A percentile compares a stretch with the other conserved stretches of the same genome.
phyloP scores from a whole-genome alignment of 768 basidiomycete species.

The Rhizopogon salebrosus region DNA sequence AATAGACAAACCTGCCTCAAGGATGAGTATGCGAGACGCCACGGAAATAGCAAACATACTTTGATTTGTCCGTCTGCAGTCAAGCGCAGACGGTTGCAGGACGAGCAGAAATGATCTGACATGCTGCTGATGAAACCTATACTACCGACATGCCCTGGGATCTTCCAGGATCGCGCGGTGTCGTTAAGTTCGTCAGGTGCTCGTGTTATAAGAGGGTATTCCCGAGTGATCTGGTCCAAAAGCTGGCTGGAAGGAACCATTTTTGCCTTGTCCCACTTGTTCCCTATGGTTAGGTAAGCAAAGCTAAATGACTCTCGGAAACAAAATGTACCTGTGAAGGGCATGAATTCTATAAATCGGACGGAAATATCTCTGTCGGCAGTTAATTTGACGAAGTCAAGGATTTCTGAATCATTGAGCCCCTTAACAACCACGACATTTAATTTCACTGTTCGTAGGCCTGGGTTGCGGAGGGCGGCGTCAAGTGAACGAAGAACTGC shows the following conservation, averaged over 20 bases:
- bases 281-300: slow-evolving; percentile 44
- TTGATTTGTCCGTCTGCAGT: slow-evolving; percentile 93
- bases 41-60: slow-evolving; percentile 30
- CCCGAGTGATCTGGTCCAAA: slow-evolving; percentile 41
- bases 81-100: slow-evolving; percentile 78
- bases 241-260: slow-evolving; percentile 75
- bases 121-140: slow-evolving; percentile 91
- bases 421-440: slow-evolving; percentile 82
- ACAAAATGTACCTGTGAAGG: slow-evolving; percentile 64
- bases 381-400: slow-evolving; percentile 76
- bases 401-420: slow-evolving; percentile 75
- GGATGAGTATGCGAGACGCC: neutral
- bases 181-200: slow-evolving; percentile 67
- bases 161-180: slow-evolving; percentile 75
- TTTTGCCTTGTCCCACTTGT: slow-evolving; percentile 78
- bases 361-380: slow-evolving; percentile 58
- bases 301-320: neutral
- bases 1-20: slow-evolving; percentile 73
- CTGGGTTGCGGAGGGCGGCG: slow-evolving; percentile 48
- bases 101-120: slow-evolving; percentile 89
- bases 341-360: slow-evolving; percentile 93
- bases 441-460: slow-evolving; percentile 64
- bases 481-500: slow-evolving; percentile 68
- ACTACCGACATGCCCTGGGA: slow-evolving; percentile 65
- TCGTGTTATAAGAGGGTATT: slow-evolving; percentile 49